Conservation (phyloP, 2,329 filamentous ascomycete genomes). For the Calonectria montana region DNA sequence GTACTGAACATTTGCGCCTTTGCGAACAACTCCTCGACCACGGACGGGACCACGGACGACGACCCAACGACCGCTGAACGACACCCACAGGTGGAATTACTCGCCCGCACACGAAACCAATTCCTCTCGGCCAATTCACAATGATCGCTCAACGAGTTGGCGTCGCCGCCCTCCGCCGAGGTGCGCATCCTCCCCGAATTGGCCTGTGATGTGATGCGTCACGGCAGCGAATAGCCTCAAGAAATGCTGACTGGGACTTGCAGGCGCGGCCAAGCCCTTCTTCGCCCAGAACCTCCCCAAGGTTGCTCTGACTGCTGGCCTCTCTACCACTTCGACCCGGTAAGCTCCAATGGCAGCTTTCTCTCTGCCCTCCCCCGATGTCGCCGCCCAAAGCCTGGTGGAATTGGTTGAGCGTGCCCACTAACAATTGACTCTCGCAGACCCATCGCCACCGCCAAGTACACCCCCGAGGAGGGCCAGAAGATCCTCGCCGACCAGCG, state of each 20-base stretch:
- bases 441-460: constrained; percentile 66
- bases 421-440: constrained; percentile 46
- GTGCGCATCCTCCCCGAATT: constrained; percentile 50
- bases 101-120: constrained; percentile 16
- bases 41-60: constrained; percentile 30
- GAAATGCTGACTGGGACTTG: constrained; percentile 20
- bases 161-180: constrained; percentile 69
- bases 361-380: background rate
- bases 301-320: constrained; percentile 54
- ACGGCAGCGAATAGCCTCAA: constrained; percentile 32
- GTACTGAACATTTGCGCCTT: background rate
- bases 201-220: constrained; percentile 1
- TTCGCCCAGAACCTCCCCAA: constrained; percentile 61
- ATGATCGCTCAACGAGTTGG: constrained; percentile 71
- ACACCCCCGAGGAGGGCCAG: constrained; percentile 65
- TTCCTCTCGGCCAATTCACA: constrained; percentile 36
- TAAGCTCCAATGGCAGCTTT: constrained; percentile 43
- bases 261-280: constrained; percentile 58
- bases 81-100: constrained; percentile 26
- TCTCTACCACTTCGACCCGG: constrained; percentile 60
- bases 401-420: background rate
- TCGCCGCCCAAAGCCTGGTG: background rate
- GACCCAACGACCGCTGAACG: constrained; percentile 33
- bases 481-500: constrained; percentile 85
- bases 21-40: background rate